Percentiles rank a stretch among this genome's conserved stretches.
Evolutionary conservation across 805 yeast species (phyloP).

Genomic region (Spathaspora hagerdaliae): DNA sequence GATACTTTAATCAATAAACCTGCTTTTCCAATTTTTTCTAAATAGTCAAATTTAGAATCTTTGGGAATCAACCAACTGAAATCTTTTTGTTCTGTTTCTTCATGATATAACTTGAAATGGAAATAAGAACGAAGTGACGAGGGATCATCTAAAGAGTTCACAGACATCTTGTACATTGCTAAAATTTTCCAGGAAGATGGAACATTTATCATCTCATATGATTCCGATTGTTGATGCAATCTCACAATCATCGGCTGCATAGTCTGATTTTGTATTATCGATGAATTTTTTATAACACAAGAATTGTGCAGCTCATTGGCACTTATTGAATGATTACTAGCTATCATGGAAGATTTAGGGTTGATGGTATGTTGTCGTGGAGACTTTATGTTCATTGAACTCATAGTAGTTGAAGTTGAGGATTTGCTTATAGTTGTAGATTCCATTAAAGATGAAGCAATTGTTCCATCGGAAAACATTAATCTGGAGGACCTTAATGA

Average conservation of each 20-base stretch:
- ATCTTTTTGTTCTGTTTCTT: constrained; percentile 9
- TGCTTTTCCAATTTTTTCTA: constrained; percentile 41
- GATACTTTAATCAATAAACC: constrained; percentile 33
- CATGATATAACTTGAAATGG: constrained; percentile 23
- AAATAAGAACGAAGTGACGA: constrained; percentile 21
- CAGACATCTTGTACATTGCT: constrained; percentile 33
- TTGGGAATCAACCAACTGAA: constrained; percentile 31
- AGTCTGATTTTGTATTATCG: background rate
- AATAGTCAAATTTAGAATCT: constrained; percentile 21
- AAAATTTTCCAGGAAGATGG: constrained; percentile 43
- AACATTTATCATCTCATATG: constrained; percentile 21
- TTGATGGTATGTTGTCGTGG: background rate
- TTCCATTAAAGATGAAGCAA: constrained; percentile 39
- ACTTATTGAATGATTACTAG: background rate
- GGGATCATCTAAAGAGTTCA: constrained; percentile 26
- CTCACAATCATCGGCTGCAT: constrained; percentile 25
- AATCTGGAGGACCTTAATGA: constrained; percentile 7
- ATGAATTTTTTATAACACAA: constrained; percentile 5
- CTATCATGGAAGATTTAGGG: background rate
- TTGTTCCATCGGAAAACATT: constrained; percentile 21
- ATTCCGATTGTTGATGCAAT: constrained; percentile 32
- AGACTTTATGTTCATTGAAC: constrained; percentile 8
- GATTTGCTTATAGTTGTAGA: constrained; percentile 16
- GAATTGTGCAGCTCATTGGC: constrained; percentile 8
- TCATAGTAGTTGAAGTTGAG: constrained; percentile 21